Percentiles rank a stretch among this genome's conserved stretches.
Evolutionary conservation across 768 basidiomycete genomes (phyloP).

Genomic region (Galerina sulciceps): DNA sequence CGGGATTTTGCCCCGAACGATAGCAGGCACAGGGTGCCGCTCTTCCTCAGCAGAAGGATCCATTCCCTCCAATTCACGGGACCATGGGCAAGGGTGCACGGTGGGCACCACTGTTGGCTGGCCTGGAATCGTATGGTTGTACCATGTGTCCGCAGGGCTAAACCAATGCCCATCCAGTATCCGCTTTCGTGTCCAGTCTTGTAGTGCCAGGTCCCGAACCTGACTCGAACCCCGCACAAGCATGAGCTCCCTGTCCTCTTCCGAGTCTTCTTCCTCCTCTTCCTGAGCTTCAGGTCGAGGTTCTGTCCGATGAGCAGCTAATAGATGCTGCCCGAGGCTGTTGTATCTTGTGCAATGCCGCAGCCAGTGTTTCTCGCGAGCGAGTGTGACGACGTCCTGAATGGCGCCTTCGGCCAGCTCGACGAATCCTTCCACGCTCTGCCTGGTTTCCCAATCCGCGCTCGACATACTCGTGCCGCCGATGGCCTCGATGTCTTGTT

Average conservation of each 20-base stretch:
- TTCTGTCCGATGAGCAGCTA: conserved; percentile 57
- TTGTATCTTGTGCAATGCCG: conserved; percentile 64
- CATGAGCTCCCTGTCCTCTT: conserved; percentile 47
- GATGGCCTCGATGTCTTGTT: conserved; percentile 59
- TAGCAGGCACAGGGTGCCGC: conserved; percentile 52
- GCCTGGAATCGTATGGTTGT: conserved; percentile 42
- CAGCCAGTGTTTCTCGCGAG: conserved; percentile 76
- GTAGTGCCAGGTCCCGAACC: conserved; percentile 60
- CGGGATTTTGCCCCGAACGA: conserved; percentile 54
- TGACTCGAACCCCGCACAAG: conserved; percentile 45
- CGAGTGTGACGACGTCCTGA: conserved; percentile 59
- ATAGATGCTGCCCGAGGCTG: conserved; percentile 68
- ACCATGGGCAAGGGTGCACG: conserved; percentile 70
- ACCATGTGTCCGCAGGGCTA: conserved; percentile 75
- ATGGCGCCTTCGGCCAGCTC: conserved; percentile 76
- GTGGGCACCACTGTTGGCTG: conserved; percentile 41
- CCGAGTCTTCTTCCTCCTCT: conserved; percentile 46
- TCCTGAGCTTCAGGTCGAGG: conserved; percentile 10
- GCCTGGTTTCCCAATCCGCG: conserved; percentile 70
- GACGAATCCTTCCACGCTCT: conserved; percentile 71
- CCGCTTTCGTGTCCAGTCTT: conserved; percentile 72
- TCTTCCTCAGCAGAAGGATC: conserved; percentile 27
- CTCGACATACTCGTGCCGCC: conserved; percentile 45
- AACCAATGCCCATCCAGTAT: conserved; percentile 81
- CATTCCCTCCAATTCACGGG: conserved; percentile 35